Evolutionary conservation across 148 eudicot genomes (phyloP).

Genomic region (Camellia lanceoleosa): DNA sequence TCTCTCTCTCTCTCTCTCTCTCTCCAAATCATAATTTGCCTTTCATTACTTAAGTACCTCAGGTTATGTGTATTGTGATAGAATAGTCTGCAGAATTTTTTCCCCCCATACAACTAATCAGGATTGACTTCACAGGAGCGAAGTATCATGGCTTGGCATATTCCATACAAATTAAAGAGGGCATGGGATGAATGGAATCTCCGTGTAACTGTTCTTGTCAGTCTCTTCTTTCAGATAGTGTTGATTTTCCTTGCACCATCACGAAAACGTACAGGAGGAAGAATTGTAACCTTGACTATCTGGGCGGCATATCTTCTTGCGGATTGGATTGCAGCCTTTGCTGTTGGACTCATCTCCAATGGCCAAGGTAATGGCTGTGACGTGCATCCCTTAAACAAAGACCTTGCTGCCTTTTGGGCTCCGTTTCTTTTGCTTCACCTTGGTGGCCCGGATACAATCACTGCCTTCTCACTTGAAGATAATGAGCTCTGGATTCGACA

Average conservation of each 20-base stretch:
- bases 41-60: too few species aligned
- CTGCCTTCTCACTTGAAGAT: too few species aligned
- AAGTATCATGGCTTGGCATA: background rate
- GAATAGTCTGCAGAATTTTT: background rate
- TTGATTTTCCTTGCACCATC: conserved; percentile 2
- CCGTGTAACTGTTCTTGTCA: conserved; percentile 6
- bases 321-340: background rate
- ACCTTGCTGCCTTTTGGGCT: too few species aligned
- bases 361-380: too few species aligned
- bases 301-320: conserved; percentile 12
- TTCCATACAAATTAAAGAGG: background rate
- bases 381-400: too few species aligned
- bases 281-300: background rate
- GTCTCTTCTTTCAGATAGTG: conserved; percentile 10
- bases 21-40: too few species aligned
- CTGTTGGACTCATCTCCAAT: too few species aligned
- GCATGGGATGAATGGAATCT: conserved; percentile 1
- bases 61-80: too few species aligned
- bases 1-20: too few species aligned
- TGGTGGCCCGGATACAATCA: too few species aligned
- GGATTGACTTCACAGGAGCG: background rate
- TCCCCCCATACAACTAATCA: background rate
- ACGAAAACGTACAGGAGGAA: background rate
- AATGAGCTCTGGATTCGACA: background rate
- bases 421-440: too few species aligned